phyloP scores from a whole-genome alignment of 1,139 yeast genomes.

The Blastobotrys buckinghamii region DNA sequence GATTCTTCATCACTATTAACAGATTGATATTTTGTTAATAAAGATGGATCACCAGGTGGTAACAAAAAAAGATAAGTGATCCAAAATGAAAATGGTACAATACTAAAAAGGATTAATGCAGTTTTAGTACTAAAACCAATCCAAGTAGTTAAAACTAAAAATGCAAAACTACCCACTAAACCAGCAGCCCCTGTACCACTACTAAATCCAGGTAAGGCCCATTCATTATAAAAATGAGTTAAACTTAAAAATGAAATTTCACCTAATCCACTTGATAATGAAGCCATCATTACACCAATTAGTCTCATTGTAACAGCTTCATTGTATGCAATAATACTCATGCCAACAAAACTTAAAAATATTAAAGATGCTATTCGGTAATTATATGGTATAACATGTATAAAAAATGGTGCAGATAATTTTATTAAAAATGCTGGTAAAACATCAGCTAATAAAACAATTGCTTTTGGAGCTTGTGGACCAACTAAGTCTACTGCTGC shows the following conservation, averaged over 20 bases:
- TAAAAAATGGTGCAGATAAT: slow-evolving; percentile 68
- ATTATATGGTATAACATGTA: slow-evolving; percentile 57
- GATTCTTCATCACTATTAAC: background rate
- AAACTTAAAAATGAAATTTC: slow-evolving; percentile 83
- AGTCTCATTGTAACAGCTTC: slow-evolving; percentile 39
- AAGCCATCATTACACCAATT: slow-evolving; percentile 74
- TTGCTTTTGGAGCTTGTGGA: slow-evolving; percentile 72
- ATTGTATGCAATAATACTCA: slow-evolving; percentile 58
- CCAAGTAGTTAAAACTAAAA: slow-evolving; percentile 51
- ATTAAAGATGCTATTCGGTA: slow-evolving; percentile 52
- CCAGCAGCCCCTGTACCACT: slow-evolving; percentile 98
- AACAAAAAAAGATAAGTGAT: slow-evolving; percentile 18
- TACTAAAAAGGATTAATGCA: slow-evolving; percentile 44
- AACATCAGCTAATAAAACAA: slow-evolving; percentile 81
- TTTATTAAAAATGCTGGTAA: slow-evolving; percentile 75
- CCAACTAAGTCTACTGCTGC: slow-evolving; percentile 94
- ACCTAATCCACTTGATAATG: slow-evolving; percentile 82
- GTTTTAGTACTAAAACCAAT: slow-evolving; percentile 41
- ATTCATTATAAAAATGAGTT: slow-evolving; percentile 53
- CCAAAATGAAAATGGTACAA: slow-evolving; percentile 24
- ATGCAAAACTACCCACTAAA: slow-evolving; percentile 63
- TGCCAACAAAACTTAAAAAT: slow-evolving; percentile 60
- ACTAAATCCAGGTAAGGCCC: slow-evolving; percentile 78
- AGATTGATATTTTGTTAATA: slow-evolving; percentile 9
- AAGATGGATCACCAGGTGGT: slow-evolving; percentile 15